These are phyloP conservation scores for Colletotrichum musicola DNA, from an alignment of 2,329 filamentous ascomycete genomes.

Conservation along the genomic window DNA sequence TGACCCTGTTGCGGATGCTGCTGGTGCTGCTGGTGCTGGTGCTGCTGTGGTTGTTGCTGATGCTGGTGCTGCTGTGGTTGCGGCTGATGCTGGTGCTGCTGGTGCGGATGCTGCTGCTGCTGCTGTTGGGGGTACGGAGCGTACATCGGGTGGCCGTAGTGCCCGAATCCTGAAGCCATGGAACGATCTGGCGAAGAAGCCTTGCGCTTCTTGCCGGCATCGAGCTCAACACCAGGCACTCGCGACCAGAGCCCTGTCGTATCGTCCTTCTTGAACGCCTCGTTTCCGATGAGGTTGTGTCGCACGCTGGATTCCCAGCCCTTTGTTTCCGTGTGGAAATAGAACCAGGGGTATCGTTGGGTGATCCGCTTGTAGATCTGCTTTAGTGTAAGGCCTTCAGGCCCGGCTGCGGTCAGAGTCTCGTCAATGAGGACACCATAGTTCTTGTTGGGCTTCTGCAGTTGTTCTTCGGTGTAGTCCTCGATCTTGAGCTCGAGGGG, in stretches of 20 bases:
- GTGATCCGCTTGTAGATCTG: conserved; percentile 74
- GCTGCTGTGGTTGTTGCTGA: conserved; percentile 39
- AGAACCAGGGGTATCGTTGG: conserved; percentile 69
- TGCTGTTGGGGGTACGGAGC: conserved; percentile 42
- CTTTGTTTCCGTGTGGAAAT: conserved; percentile 71
- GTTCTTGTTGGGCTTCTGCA: conserved; percentile 73
- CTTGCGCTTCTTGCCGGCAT: conserved; percentile 72
- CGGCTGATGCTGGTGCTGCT: conserved; percentile 39
- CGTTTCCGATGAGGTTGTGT: conserved; percentile 73
- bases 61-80: conserved; percentile 33
- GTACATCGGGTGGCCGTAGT: conserved; percentile 45
- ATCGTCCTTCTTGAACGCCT: conserved; percentile 71
- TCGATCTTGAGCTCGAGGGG: conserved; percentile 67
- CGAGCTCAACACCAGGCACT: conserved; percentile 69
- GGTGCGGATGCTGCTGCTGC: conserved; percentile 43
- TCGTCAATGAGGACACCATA: conserved; percentile 73
- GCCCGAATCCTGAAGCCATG: conserved; percentile 51
- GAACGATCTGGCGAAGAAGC: conserved; percentile 64
- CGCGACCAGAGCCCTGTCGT: conserved; percentile 69
- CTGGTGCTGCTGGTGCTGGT: conserved; percentile 36
- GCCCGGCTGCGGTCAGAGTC: conserved; percentile 65
- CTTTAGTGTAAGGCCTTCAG: conserved; percentile 65
- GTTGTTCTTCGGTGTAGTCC: conserved; percentile 69
- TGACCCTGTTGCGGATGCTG: conserved; percentile 45
- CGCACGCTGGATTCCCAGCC: conserved; percentile 77